Percentiles rank a stretch among this genome's conserved stretches.
Conservation (phyloP, 176 grass and related monocot species). For the Puya raimondii region DNA sequence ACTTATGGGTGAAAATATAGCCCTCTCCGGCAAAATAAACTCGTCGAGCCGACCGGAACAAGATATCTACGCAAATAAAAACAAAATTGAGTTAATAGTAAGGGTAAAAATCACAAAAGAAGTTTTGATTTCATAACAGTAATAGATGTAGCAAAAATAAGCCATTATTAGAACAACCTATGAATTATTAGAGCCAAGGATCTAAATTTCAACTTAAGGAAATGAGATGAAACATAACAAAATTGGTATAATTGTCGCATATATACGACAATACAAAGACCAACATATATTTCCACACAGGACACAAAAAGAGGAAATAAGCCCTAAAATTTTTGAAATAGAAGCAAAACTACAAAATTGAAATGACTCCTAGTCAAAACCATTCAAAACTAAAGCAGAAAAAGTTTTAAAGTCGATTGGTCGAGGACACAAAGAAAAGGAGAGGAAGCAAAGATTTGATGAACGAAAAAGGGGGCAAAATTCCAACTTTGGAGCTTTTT, state of each 20-base stretch:
- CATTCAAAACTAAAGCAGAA: no score
- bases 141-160: neutral
- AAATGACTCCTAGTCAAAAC: no score
- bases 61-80: neutral
- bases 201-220: neutral
- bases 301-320: neutral
- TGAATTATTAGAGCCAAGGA: neutral
- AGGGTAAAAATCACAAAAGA: neutral
- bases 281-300: neutral
- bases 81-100: neutral
- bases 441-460: no score
- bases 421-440: no score
- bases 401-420: no score
- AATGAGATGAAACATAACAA: neutral
- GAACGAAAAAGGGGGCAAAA: no score
- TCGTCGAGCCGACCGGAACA: neutral
- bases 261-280: neutral
- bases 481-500: no score
- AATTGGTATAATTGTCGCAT: neutral
- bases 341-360: no score
- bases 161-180: neutral
- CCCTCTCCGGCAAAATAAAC: neutral
- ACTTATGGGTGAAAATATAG: neutral
- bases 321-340: neutral
- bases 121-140: neutral